Conservation (phyloP, 371 early-diverging fungal genomes). For the Conidiobolus incongruus region DNA sequence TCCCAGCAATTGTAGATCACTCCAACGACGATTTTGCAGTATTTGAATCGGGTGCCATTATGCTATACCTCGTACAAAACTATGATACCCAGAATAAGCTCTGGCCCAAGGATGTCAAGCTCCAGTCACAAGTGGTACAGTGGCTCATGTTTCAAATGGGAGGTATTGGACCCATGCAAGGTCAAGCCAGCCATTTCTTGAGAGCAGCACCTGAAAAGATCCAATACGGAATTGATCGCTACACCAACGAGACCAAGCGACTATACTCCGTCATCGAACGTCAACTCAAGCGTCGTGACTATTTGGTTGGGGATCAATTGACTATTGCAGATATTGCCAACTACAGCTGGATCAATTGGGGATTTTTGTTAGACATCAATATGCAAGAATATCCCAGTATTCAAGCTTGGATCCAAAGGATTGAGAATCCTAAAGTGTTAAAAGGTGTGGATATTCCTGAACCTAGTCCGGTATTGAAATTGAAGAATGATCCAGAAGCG, state of each 20-base stretch:
- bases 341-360: neutral
- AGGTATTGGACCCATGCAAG: no score
- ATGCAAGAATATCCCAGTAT: no score
- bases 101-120: constrained; percentile 13
- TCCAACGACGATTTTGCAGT: constrained; percentile 16
- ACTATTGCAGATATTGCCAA: neutral
- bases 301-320: neutral
- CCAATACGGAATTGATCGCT: neutral
- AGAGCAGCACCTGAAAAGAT: neutral
- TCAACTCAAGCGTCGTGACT: neutral
- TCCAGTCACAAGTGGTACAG: constrained; percentile 14
- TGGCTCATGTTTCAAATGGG: constrained; percentile 9
- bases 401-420: no score
- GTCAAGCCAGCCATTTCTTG: constrained; percentile 1
- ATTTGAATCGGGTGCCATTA: constrained; percentile 22
- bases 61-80: constrained; percentile 22
- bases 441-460: no score
- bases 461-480: no score
- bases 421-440: no score
- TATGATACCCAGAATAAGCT: constrained; percentile 19
- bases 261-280: neutral
- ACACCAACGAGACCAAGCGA: neutral
- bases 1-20: constrained; percentile 18
- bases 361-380: no score
- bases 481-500: no score